Evolutionary conservation across 169 alveolate genomes (phyloP), one percentile per base, ranked within the genome.

Genomic region (Plasmodium gaboni): DNA sequence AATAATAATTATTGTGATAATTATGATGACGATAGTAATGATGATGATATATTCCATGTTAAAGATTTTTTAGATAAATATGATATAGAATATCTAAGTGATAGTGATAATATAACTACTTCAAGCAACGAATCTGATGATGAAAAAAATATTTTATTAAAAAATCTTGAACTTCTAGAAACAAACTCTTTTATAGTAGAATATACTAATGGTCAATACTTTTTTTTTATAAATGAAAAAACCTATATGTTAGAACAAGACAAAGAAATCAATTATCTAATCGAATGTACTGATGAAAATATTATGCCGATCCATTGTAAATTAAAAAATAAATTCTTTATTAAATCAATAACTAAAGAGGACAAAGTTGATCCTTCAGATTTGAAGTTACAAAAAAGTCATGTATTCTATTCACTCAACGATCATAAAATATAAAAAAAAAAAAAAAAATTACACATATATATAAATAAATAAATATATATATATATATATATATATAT

Each of bases 161-260:
- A 42, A 0, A 76, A 76, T 38, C 12, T 76, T 19, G 15, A 76
- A 38, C 65, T 7, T 42, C 19, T 76, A 13, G 88, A 76, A 32
- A 76, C 88, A 3, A 63, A 76, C 12, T 63, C 88, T 2, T 76
- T 76, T 67, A 76, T 76, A n/a, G 88, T 57, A 1, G 70, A 76
- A 19, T 76, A 76, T 63, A 69, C 38, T 2, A 74, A 76, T 64
- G 88, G 88, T 9, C 63, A 76, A 26, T 4, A 17, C 1, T 63
- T 76, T 48, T 38, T 76, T 22, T 76, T 76, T 76, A 50, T 76
- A 9, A 65, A 76, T 76, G 68, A 76, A 7, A 76, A 64, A 19
- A 73, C 88, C 24, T 76, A 63, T 53, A 64, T 76, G 46, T 63
- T 76, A 44, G 88, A 76, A 55, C 42, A 51, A 1, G 88, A 76